A percentile compares a stretch with the other conserved stretches of the same genome.
phyloP scores from a whole-genome alignment of 345 rosid genomes.

The Leavenworthia alabamica region DNA sequence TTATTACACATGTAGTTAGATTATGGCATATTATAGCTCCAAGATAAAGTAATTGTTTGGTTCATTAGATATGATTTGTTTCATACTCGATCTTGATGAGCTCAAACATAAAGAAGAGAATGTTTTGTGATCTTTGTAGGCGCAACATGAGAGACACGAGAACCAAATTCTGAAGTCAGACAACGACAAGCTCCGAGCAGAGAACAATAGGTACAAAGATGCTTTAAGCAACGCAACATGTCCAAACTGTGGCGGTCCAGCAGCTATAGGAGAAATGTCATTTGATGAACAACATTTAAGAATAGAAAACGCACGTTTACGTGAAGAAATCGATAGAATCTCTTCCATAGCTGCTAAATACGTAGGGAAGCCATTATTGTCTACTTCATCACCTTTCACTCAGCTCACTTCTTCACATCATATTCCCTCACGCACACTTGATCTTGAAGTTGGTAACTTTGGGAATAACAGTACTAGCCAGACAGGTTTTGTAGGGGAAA shows the following conservation, averaged over 20 bases:
- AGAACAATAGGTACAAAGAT: no score
- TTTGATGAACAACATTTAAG: no score
- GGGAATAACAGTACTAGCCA: constrained; percentile 34
- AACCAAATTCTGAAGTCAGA: no score
- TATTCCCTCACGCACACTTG: constrained; percentile 45
- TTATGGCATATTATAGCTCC: not conserved
- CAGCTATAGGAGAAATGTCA: no score
- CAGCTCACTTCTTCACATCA: constrained; percentile 40
- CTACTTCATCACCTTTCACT: constrained; percentile 41
- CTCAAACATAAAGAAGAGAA: not conserved
- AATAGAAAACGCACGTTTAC: no score
- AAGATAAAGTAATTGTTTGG: not conserved
- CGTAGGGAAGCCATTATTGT: constrained; percentile 54
- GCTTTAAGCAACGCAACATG: no score
- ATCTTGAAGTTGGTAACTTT: constrained; percentile 44
- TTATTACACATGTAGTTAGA: not conserved
- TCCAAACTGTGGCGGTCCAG: no score
- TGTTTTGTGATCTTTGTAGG: constrained; percentile 36
- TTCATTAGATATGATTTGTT: not conserved
- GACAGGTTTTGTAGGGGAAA: no score
- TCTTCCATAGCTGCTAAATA: constrained; percentile 78
- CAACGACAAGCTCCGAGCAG: no score
- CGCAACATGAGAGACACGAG: no score
- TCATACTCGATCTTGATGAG: not conserved
- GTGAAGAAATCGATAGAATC: no score